Evolutionary conservation across 441 rosid genomes (phyloP).

Genomic region (Daphne laureola): DNA sequence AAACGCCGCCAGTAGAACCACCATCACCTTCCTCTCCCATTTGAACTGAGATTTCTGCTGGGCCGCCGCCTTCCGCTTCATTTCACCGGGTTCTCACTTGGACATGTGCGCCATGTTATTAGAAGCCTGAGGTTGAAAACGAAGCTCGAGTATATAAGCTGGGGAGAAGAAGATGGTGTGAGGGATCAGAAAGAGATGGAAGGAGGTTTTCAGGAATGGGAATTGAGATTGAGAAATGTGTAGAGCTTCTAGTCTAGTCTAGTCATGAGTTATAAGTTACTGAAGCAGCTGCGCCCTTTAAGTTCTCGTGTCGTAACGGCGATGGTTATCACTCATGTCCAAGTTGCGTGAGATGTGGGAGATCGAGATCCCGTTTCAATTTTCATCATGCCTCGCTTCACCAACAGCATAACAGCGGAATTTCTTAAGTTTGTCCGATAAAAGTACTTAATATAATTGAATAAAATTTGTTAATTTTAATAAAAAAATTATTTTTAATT

Average conservation of each 20-base stretch:
- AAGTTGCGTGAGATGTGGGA: constrained; percentile 20
- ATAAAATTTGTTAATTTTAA: too few species aligned
- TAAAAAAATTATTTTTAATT: too few species aligned
- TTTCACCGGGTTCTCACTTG: constrained; percentile 22
- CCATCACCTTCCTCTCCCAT: constrained; percentile 68
- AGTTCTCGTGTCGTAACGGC: constrained; percentile 2
- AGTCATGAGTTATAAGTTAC: neutral
- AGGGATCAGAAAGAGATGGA: neutral
- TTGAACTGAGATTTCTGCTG: constrained; percentile 40
- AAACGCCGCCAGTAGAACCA: constrained; percentile 32
- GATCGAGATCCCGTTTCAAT: constrained; percentile 10
- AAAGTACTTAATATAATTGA: too few species aligned
- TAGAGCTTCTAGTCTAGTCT: neutral
- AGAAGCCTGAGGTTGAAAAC: neutral
- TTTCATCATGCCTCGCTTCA: neutral
- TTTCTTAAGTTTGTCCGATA: too few species aligned
- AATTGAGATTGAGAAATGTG: constrained; percentile 1
- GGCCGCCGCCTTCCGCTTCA: constrained; percentile 55
- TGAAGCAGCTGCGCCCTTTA: neutral
- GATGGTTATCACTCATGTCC: constrained; percentile 1
- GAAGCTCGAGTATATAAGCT: neutral
- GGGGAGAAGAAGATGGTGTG: constrained; percentile 2
- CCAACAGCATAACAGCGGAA: too few species aligned
- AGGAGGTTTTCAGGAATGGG: constrained; percentile 8
- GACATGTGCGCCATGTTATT: constrained; percentile 22